Percentiles rank a stretch among this genome's conserved stretches.
Evolutionary conservation across 257 asterid genomes (phyloP).

Genomic region (Penstemon eatonii): DNA sequence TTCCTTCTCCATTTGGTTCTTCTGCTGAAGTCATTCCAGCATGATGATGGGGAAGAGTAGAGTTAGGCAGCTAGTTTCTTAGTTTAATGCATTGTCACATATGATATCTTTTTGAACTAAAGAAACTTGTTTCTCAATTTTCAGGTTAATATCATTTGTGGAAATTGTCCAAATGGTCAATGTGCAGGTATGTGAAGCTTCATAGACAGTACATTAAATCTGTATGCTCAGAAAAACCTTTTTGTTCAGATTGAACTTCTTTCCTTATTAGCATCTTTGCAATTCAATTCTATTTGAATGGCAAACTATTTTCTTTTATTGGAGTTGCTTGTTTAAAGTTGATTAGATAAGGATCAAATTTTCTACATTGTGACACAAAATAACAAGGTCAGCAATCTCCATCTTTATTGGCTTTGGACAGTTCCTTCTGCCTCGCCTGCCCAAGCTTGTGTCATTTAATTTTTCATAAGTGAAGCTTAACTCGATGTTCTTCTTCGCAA

Average conservation of each 20-base stretch:
- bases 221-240: conserved; percentile 15
- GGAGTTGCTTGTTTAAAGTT: conserved; percentile 11
- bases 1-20: conserved; percentile 8
- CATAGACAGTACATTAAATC: conserved; percentile 6
- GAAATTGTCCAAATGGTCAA: conserved; percentile 78
- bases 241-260: conserved; percentile 13
- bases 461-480: conserved; percentile 10
- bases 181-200: conserved; percentile 72
- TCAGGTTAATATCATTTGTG: conserved; percentile 87
- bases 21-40: not conserved
- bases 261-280: not conserved
- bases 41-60: conserved; percentile 19
- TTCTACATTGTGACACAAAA: not conserved
- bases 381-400: not conserved
- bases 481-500: not conserved
- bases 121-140: conserved; percentile 28
- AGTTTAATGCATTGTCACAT: not conserved
- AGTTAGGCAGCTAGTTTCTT: conserved; percentile 13
- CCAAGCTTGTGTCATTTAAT: conserved; percentile 7
- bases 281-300: not conserved
- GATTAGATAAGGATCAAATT: conserved; percentile 1
- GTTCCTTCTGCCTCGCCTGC: not conserved
- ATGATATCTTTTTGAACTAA: conserved; percentile 13
- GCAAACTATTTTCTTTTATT: not conserved
- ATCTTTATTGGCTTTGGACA: conserved; percentile 1